These are phyloP conservation scores for Penicillium herquei DNA, from an alignment of 495 filamentous ascomycete genomes.

Conservation along the genomic window DNA sequence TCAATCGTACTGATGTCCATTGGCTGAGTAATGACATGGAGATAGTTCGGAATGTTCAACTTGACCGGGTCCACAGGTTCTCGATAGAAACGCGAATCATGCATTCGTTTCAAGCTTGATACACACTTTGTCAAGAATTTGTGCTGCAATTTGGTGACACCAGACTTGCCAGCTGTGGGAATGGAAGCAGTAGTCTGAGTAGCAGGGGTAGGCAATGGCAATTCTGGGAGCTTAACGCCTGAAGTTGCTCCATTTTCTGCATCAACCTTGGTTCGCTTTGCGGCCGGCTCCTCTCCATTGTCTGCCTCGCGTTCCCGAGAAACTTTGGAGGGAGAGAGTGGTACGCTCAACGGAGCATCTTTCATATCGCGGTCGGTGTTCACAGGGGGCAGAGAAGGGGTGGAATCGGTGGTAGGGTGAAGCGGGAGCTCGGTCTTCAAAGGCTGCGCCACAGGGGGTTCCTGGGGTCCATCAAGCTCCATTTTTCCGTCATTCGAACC, in stretches of 20 bases:
- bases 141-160: slow-evolving; percentile 57
- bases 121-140: slow-evolving; percentile 54
- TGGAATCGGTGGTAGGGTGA: slow-evolving; percentile 23
- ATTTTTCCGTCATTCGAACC: slow-evolving; percentile 18
- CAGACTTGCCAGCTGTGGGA: slow-evolving; percentile 14
- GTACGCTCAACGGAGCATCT: slow-evolving; percentile 33
- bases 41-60: slow-evolving; percentile 70
- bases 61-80: slow-evolving; percentile 70
- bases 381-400: slow-evolving; percentile 14
- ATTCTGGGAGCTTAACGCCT: slow-evolving; percentile 39
- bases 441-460: slow-evolving; percentile 8
- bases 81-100: slow-evolving; percentile 68
- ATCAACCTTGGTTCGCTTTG: slow-evolving; percentile 73
- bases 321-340: slow-evolving; percentile 53
- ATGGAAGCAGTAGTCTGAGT: slow-evolving; percentile 16
- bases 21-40: slow-evolving; percentile 65
- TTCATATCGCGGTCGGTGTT: slow-evolving; percentile 42
- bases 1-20: slow-evolving; percentile 87
- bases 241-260: slow-evolving; percentile 27
- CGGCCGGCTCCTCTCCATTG: slow-evolving; percentile 66
- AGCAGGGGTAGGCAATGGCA: slow-evolving; percentile 28
- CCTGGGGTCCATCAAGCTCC: slow-evolving; percentile 14
- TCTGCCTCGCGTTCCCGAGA: slow-evolving; percentile 71
- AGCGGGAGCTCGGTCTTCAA: slow-evolving; percentile 38
- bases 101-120: slow-evolving; percentile 75